Base-by-base conservation (phyloP, 2,329 filamentous ascomycete genomes). In the Penicillium sp. region DNA sequence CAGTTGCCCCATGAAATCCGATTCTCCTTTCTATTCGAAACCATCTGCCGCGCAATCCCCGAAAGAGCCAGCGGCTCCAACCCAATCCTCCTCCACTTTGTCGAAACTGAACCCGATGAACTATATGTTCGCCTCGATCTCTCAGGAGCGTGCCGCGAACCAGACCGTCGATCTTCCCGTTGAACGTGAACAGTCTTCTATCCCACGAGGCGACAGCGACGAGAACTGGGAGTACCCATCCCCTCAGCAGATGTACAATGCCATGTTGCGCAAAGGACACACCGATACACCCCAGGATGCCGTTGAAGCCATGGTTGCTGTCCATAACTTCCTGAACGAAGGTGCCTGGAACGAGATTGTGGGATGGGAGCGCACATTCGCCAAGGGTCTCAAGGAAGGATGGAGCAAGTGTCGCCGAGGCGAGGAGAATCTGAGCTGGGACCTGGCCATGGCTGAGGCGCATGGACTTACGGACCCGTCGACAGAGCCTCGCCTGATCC, bases 181-280 rank as follows among this genome's bases (percentile, higher is more conserved):
- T 2, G 84, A 87, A 7, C 90, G 95, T 65, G 92, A 97, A 75
- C 79, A 84, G 29, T 96, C 91, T 1, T 92, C 93, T 1, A 99
- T 99, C 66, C 95, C 95, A n/a, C 90, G 90, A 65, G 91, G 90
- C 68, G 87, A 89, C 66, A 57, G 65, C 2, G 83, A 87, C 52
- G 85, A 87, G 47, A 96, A 90, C 69, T 99, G 95, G 95, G 95
- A 98, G 76, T 99, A 99, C 72, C 95, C 95, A 0, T 97, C 92
- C 0, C 93, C 95, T 0, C 95, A 99, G 79, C 95, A 99, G 77
- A 99, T 99, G 95, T 99, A 98, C 82, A 98, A 99, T 71, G 95
- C 95, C 8, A 89, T 99, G 78, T 80, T 98, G 60, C 89, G 95
- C 62, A 99, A 99, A 77, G 95, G 95, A 57, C 95, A 97, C 76